These are phyloP conservation scores for Mytilinidion resinicola DNA, from an alignment of 495 filamentous ascomycete species.

Conservation along the genomic window DNA sequence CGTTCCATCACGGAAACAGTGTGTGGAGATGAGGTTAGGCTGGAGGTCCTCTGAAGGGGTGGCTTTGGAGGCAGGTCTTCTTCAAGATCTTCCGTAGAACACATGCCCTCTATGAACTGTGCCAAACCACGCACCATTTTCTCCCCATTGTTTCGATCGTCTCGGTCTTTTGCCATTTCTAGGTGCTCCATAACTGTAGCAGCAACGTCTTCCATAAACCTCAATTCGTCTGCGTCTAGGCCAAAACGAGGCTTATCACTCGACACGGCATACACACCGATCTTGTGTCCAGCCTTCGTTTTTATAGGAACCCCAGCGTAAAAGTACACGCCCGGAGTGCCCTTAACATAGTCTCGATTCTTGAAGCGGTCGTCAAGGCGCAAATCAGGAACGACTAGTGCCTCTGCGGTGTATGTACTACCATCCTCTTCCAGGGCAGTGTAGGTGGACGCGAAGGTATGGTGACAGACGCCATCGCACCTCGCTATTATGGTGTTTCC, in stretches of 20 bases:
- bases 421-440: not conserved
- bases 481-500: not conserved
- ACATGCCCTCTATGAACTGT: constrained; percentile 1
- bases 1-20: not conserved
- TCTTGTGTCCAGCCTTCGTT: not conserved
- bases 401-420: not conserved
- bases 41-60: no score
- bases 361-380: not conserved
- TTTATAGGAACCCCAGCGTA: not conserved
- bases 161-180: not conserved
- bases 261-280: not conserved
- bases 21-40: not conserved
- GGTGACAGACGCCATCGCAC: not conserved
- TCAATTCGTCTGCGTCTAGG: not conserved
- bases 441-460: not conserved
- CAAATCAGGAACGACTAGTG: not conserved
- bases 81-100: not conserved
- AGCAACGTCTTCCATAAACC: not conserved
- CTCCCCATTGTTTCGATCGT: not conserved
- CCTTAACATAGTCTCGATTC: not conserved
- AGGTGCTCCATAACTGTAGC: not conserved
- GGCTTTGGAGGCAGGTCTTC: no score
- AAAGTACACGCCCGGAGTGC: not conserved
- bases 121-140: not conserved
- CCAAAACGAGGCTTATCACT: not conserved